Evolutionary conservation across 2,329 filamentous ascomycete species (phyloP).

Genomic region (Acephala macrosclerotiorum): DNA sequence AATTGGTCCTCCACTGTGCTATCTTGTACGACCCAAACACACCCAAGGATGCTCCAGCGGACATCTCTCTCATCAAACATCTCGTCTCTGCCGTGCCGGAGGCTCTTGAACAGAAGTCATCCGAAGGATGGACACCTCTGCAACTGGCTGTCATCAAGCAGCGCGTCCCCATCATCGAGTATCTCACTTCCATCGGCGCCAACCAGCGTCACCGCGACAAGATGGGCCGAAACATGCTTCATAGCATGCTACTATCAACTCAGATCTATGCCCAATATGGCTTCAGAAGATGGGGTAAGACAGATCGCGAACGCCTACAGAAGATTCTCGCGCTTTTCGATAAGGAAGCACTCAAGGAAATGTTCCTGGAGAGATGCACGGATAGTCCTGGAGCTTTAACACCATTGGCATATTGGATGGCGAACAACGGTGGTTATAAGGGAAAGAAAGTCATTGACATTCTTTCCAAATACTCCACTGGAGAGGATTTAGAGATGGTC

Average conservation of each 20-base stretch:
- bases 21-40: constrained; percentile 53
- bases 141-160: constrained; percentile 68
- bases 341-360: constrained; percentile 58
- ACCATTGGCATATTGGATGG: constrained; percentile 68
- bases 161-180: constrained; percentile 60
- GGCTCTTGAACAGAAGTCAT: constrained; percentile 67
- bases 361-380: constrained; percentile 66
- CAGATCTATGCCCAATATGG: no score
- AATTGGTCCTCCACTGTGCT: constrained; percentile 72
- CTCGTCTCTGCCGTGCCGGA: constrained; percentile 68
- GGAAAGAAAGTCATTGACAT: constrained; percentile 54
- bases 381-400: constrained; percentile 62
- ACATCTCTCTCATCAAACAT: constrained; percentile 67
- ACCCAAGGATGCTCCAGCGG: constrained; percentile 41
- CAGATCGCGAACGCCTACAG: constrained; percentile 46
- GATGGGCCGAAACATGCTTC: constrained; percentile 71
- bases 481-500: constrained; percentile 62
- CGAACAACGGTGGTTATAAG: constrained; percentile 22
- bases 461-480: constrained; percentile 63
- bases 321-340: constrained; percentile 66
- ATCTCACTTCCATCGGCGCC: constrained; percentile 72
- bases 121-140: constrained; percentile 69
- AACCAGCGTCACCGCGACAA: constrained; percentile 71
- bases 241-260: constrained; percentile 54
- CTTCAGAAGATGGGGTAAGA: not conserved